These are phyloP conservation scores for Phytopythium cucurbitacearum DNA, from an alignment of 352 stramenopile species.

Conservation along the genomic window DNA sequence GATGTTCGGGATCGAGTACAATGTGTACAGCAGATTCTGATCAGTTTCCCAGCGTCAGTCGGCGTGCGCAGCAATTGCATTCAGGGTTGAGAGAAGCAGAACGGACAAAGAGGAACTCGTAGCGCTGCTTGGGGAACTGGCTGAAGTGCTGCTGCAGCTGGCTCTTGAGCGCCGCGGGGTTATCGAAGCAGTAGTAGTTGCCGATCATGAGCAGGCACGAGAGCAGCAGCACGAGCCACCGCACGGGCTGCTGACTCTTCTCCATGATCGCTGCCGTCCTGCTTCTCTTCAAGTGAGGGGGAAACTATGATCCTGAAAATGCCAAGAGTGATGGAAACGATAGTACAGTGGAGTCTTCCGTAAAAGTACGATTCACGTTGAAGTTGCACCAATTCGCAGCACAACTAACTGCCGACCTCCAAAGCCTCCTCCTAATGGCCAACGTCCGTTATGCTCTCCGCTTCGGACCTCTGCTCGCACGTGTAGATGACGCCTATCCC, in stretches of 20 bases:
- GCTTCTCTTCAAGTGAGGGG: slow-evolving; percentile 1
- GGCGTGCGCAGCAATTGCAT: background rate
- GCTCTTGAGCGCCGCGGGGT: slow-evolving; percentile 83
- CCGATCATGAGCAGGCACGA: slow-evolving; percentile 88
- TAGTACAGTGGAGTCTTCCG: slow-evolving; percentile 3
- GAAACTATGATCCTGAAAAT: slow-evolving; percentile 6
- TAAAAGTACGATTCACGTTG: slow-evolving; percentile 19
- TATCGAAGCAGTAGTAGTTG: slow-evolving; percentile 92
- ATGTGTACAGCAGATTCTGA: slow-evolving; percentile 91
- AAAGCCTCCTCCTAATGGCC: background rate
- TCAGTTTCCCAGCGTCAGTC: background rate
- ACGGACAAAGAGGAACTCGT: slow-evolving; percentile 80
- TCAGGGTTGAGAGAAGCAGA: background rate
- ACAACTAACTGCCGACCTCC: background rate
- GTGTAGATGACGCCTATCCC: slow-evolving; percentile 4
- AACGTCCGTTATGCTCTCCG: background rate
- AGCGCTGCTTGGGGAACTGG: slow-evolving; percentile 63
- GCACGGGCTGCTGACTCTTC: slow-evolving; percentile 69
- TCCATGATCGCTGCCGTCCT: slow-evolving; percentile 24
- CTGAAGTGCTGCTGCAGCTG: slow-evolving; percentile 85
- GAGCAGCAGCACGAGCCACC: slow-evolving; percentile 85
- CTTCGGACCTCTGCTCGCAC: background rate
- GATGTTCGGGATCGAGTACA: slow-evolving; percentile 93
- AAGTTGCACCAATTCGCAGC: slow-evolving; percentile 6
- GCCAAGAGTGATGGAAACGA: slow-evolving; percentile 5